Percentiles rank a stretch among this genome's conserved stretches.
Conservation (phyloP, 140 eudicot genomes). For the Flaveria floridana region DNA sequence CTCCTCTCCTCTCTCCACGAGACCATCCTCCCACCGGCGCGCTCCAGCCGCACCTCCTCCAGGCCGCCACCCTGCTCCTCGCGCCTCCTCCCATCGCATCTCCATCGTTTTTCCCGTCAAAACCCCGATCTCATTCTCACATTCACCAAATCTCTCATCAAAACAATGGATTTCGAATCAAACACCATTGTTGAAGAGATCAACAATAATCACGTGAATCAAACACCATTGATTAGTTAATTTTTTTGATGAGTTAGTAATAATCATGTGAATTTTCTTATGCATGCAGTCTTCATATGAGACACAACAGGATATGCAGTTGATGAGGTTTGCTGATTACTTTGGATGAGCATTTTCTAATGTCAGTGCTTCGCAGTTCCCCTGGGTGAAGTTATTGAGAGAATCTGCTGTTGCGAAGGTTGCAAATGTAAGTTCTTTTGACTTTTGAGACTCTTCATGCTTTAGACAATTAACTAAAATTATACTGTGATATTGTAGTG, state of each 20-base stretch:
- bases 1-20: no score
- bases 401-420: slow-evolving; percentile 74
- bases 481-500: background rate
- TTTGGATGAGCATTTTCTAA: slow-evolving; percentile 79
- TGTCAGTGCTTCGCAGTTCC: slow-evolving; percentile 85
- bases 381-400: slow-evolving; percentile 79
- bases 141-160: no score
- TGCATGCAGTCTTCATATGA: slow-evolving; percentile 66
- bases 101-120: no score
- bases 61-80: no score
- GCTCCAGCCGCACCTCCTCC: no score
- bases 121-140: no score
- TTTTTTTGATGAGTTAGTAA: slow-evolving; percentile 1
- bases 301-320: slow-evolving; percentile 79
- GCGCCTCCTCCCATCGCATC: no score
- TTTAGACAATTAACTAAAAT: slow-evolving; percentile 4
- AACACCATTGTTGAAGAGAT: no score
- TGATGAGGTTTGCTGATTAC: slow-evolving; percentile 98
- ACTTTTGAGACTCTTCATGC: slow-evolving; percentile 18
- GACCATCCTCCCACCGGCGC: no score
- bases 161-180: no score
- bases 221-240: background rate
- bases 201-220: no score
- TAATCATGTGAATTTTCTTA: slow-evolving; percentile 21
- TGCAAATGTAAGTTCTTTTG: slow-evolving; percentile 70